Evolutionary conservation across 2,329 filamentous ascomycete species (phyloP), one percentile per base, ranked within the genome.

Genomic region (Fusarium tjaetaba): DNA sequence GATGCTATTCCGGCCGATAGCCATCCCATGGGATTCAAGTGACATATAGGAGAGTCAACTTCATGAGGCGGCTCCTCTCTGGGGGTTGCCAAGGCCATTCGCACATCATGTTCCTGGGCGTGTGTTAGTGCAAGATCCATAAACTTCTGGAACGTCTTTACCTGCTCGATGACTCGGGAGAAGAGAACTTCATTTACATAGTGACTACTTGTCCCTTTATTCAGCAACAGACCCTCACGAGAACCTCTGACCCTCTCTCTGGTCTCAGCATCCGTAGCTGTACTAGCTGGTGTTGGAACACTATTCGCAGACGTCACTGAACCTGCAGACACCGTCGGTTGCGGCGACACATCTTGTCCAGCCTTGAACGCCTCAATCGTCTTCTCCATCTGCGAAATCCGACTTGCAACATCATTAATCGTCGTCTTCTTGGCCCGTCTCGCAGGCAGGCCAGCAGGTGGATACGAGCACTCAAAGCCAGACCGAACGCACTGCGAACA

Each of bases 401-500:
- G 78, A 51, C 77, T 81, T 3, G 81, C 80, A 22, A 83, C 81
- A 67, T 83, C 81, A 11, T 67, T 77, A 11, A 80, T 80, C 1
- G 79, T 80, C 14, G 79, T 76, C 56, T 80, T 80, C 38, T 73
- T 78, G 4, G 70, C 66, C 11, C 79, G 77, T 26, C 80, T 79
- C 2, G 71, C 60, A 30, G 73, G 66, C 18, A 75, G 76, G 1
- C 77, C 76, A 10, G 61, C 39, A 34, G 77, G 73, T 11, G 81
- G 80, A 59, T 81, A 83, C 18, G 73, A 67, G 45, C 81, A 83
- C 13, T 76, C 63, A 32, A 76, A 74, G 1, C 77, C 76, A 38
- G 77, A 76, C 68, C 91, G 88, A 39, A 87, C 86, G 78, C 92
- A 94, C 78, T 93, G 93, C 66, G 88, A 87, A 78, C 92, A 94